Evolutionary conservation across 306 rosid genomes (phyloP).

Genomic region (Alnus rubra): DNA sequence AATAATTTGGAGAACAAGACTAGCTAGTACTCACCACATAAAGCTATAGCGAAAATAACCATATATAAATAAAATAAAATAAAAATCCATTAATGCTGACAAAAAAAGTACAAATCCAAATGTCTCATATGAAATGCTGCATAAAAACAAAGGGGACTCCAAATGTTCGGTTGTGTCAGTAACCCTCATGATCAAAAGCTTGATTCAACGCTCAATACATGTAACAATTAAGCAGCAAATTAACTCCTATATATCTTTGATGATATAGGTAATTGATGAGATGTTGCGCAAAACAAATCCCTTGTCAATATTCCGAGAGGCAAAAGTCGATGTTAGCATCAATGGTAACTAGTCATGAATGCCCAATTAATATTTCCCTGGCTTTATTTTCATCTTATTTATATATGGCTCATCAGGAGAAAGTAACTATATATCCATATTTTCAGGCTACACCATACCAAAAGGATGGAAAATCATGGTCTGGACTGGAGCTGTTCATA

Average conservation of each 20-base stretch:
- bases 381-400: background rate
- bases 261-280: slow-evolving; percentile 34
- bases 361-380: background rate
- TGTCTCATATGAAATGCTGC: background rate
- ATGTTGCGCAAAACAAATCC: slow-evolving; percentile 24
- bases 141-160: background rate
- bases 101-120: background rate
- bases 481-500: slow-evolving; percentile 40
- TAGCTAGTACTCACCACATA: background rate
- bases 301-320: slow-evolving; percentile 27
- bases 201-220: background rate
- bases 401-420: background rate
- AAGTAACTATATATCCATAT: background rate
- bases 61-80: background rate
- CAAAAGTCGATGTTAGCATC: slow-evolving; percentile 33
- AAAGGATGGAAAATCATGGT: slow-evolving; percentile 40
- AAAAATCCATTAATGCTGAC: background rate
- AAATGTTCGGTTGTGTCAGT: background rate
- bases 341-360: slow-evolving; percentile 20
- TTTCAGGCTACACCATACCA: slow-evolving; percentile 32
- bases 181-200: background rate
- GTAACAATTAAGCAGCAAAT: background rate
- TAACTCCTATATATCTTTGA: background rate
- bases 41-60: background rate
- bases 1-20: background rate